Evolutionary conservation across 2,329 filamentous ascomycete species (phyloP), one percentile per base, ranked within the genome.

Genomic region (Bipolaris victoriae): DNA sequence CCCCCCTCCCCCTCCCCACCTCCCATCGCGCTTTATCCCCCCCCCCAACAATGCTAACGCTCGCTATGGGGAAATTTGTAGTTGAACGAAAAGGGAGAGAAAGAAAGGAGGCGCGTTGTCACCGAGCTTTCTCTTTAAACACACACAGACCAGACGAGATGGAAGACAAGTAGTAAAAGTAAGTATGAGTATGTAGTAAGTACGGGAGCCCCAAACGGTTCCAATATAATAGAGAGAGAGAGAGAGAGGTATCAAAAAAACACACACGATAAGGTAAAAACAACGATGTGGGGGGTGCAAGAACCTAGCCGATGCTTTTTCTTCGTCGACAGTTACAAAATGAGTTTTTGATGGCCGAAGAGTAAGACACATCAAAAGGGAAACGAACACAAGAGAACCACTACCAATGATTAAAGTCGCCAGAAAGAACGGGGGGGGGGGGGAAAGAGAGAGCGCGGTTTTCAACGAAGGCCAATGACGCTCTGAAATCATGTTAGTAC

Each of bases 401-500:
- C 55, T 48, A 50, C 59, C 54, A 57, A 55, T 41, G 26, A 62
- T 58, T 63, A 62, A 62, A 65, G 31, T 36, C 60, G 58, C 9
- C 7, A 29, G 63, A 65, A 54, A 44, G 20, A 53, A 52, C 26
- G 49, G 22, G 33, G 24, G 6, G n/a, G n/a, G n/a, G 7, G 33
- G 26, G 37, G 33, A 13, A 7, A 26, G 24, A 43, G 26, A 29
- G 26, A 29, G 26, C 2, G 26, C 26, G 26, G 9, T 29, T 31
- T 18, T 80, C 76, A 91, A 75, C 91, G 89, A 67, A 96, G 82
- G 54, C 91, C 91, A 76, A 96, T 95, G 52, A 95, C 91, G 75
- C 91, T 95, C 91, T 84, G 66, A 46, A 49, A 29, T 36, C 46
- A 24, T 45, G 57, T 68, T 63, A 73, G 62, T 41, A 45, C n/a